A percentile compares a stretch with the other conserved stretches of the same genome.
Conservation (phyloP, 805 yeast species). For the Crinitomyces ghanaensis region DNA sequence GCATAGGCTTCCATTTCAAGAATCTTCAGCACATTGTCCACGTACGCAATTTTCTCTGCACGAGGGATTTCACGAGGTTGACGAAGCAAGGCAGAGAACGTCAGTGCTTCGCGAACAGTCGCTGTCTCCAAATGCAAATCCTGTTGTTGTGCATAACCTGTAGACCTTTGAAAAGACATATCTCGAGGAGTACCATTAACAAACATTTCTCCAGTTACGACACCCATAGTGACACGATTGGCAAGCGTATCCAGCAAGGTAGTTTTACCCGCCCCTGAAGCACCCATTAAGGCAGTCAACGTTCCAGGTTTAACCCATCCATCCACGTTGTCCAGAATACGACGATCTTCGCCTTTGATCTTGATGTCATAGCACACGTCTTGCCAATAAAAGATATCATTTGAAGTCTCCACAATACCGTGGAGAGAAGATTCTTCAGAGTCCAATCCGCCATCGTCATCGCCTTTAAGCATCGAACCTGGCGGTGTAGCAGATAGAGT, state of each 20-base stretch:
- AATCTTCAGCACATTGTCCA: constrained; percentile 50
- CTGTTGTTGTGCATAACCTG: constrained; percentile 70
- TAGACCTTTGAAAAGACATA: constrained; percentile 50
- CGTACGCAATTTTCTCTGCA: constrained; percentile 51
- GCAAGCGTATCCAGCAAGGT: constrained; percentile 62
- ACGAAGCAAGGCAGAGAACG: constrained; percentile 56
- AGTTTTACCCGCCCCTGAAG: constrained; percentile 76
- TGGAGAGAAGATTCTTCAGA: constrained; percentile 1
- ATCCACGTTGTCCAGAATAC: constrained; percentile 53
- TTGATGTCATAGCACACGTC: constrained; percentile 60
- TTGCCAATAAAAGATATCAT: constrained; percentile 59
- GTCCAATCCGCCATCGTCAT: constrained; percentile 3
- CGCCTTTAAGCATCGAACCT: constrained; percentile 2
- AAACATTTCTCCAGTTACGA: constrained; percentile 54
- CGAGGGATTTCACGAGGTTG: constrained; percentile 43
- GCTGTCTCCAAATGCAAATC: constrained; percentile 56
- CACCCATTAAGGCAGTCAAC: constrained; percentile 67
- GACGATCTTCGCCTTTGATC: constrained; percentile 39
- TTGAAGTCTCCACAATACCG: constrained; percentile 10
- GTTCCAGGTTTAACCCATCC: constrained; percentile 83
- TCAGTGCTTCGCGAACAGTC: constrained; percentile 62
- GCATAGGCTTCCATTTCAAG: constrained; percentile 55
- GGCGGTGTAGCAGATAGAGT: constrained; percentile 10
- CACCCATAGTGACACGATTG: constrained; percentile 59
- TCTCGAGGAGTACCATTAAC: constrained; percentile 55